Percentiles rank a stretch among this genome's conserved stretches.
phyloP scores from a whole-genome alignment of 352 stramenopile species.

The Globisporangium spiculum region DNA sequence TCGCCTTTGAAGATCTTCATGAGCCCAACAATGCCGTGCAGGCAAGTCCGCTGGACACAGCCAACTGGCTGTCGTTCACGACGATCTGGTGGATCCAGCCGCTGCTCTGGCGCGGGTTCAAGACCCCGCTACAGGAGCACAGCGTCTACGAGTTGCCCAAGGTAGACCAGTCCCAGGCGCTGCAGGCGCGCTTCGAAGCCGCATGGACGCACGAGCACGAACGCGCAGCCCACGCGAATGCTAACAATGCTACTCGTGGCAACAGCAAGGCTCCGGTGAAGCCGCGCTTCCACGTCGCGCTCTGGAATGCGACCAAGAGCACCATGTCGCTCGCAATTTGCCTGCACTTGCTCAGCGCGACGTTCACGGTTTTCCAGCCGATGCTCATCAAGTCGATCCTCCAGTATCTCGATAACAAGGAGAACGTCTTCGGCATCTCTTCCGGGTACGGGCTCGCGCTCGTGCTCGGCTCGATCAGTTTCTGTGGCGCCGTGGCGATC shows the following conservation, averaged over 20 bases:
- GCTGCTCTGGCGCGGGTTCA: slow-evolving; percentile 34
- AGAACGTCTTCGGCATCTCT: slow-evolving; percentile 39
- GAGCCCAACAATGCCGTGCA: neutral
- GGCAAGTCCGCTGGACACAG: slow-evolving; percentile 34
- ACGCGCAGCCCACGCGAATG: neutral
- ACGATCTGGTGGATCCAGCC: slow-evolving; percentile 57
- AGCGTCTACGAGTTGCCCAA: slow-evolving; percentile 42
- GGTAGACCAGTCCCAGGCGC: slow-evolving; percentile 34
- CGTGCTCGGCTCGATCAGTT: slow-evolving; percentile 32
- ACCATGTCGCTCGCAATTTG: slow-evolving; percentile 31
- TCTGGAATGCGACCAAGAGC: slow-evolving; percentile 44
- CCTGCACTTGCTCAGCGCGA: slow-evolving; percentile 36
- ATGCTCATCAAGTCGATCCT: slow-evolving; percentile 65
- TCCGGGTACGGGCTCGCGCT: slow-evolving; percentile 48
- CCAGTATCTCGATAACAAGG: slow-evolving; percentile 33
- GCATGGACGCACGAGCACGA: slow-evolving; percentile 30
- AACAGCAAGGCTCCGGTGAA: neutral
- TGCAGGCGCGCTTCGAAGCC: slow-evolving; percentile 43
- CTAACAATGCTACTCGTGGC: neutral
- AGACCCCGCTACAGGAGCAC: slow-evolving; percentile 29
- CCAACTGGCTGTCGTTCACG: slow-evolving; percentile 38
- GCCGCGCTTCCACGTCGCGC: slow-evolving; percentile 39
- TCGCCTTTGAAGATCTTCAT: neutral
- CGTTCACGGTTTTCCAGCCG: slow-evolving; percentile 38
- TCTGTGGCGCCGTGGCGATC: slow-evolving; percentile 40